phyloP scores from a whole-genome alignment of 441 rosid species.

The Syzygium malaccense region DNA sequence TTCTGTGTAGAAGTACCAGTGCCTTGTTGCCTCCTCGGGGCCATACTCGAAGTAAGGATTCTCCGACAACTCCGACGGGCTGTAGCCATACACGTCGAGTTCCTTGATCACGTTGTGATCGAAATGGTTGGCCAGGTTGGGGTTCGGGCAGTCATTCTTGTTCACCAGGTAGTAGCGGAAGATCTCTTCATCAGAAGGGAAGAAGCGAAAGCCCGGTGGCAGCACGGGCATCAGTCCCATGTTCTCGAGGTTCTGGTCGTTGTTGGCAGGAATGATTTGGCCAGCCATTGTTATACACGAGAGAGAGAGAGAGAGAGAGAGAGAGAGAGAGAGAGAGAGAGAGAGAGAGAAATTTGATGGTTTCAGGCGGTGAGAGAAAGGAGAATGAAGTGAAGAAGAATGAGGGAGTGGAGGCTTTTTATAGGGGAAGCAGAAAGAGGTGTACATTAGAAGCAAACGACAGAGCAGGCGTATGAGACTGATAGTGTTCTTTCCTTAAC shows the following conservation, averaged over 20 bases:
- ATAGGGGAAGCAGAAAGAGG: neutral
- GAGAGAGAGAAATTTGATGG: neutral
- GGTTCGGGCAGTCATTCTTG: constrained; percentile 28
- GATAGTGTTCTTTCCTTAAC: neutral
- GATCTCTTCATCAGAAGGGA: constrained; percentile 43
- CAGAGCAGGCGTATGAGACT: neutral
- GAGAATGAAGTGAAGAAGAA: neutral
- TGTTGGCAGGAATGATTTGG: neutral
- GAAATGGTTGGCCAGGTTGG: neutral
- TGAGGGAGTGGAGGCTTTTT: neutral
- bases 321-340: neutral
- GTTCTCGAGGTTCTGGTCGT: neutral
- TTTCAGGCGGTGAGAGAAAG: neutral
- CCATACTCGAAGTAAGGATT: constrained; percentile 24
- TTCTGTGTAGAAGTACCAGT: constrained; percentile 35
- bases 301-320: neutral
- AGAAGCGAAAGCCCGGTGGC: constrained; percentile 42
- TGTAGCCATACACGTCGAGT: neutral
- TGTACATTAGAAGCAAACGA: neutral
- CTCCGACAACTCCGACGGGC: constrained; percentile 38
- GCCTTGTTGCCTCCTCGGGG: constrained; percentile 24
- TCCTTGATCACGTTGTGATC: neutral
- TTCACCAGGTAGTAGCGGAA: constrained; percentile 29
- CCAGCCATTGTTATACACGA: neutral
- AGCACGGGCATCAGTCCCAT: neutral